Evolutionary conservation across 2,329 filamentous ascomycete genomes (phyloP).

Genomic region (Plectosphaerella cucumerina): DNA sequence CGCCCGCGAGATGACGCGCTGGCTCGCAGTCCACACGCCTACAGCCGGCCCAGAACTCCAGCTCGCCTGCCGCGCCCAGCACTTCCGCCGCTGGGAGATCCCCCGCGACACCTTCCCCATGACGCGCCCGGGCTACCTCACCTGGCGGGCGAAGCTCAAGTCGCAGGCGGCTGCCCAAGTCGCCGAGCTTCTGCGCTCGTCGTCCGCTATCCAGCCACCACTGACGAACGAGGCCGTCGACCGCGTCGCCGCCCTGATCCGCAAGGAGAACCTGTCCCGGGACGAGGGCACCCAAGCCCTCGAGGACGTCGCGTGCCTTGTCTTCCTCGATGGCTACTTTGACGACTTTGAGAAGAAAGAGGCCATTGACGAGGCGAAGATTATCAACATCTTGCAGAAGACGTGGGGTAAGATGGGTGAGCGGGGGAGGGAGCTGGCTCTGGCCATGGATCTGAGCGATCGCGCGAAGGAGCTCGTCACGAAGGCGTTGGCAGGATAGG

Average conservation of each 20-base stretch:
- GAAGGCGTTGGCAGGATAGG: slow-evolving; percentile 48
- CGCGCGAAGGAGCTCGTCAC: slow-evolving; percentile 56
- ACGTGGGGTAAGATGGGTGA: slow-evolving; percentile 74
- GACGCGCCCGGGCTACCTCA: slow-evolving; percentile 71
- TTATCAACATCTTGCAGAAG: slow-evolving; percentile 65
- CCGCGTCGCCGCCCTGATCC: slow-evolving; percentile 66
- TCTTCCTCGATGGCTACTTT: slow-evolving; percentile 84
- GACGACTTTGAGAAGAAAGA: slow-evolving; percentile 69
- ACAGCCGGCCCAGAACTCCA: slow-evolving; percentile 62
- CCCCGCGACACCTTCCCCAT: slow-evolving; percentile 69
- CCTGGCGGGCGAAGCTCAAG: slow-evolving; percentile 74
- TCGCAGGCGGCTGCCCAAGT: slow-evolving; percentile 53
- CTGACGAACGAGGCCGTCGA: slow-evolving; percentile 47
- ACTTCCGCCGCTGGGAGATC: slow-evolving; percentile 79
- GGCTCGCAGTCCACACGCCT: slow-evolving; percentile 59
- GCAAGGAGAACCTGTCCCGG: slow-evolving; percentile 68
- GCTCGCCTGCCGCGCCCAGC: slow-evolving; percentile 78
- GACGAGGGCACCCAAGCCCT: slow-evolving; percentile 65
- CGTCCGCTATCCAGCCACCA: slow-evolving; percentile 28
- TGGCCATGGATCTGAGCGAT: slow-evolving; percentile 61
- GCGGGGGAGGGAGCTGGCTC: slow-evolving; percentile 57
- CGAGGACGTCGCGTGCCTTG: slow-evolving; percentile 82
- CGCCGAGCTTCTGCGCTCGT: slow-evolving; percentile 48
- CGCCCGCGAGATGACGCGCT: slow-evolving; percentile 72
- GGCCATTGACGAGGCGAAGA: slow-evolving; percentile 70